phyloP scores from a whole-genome alignment of 2,329 filamentous ascomycete species.

The Claviceps maximensis region DNA sequence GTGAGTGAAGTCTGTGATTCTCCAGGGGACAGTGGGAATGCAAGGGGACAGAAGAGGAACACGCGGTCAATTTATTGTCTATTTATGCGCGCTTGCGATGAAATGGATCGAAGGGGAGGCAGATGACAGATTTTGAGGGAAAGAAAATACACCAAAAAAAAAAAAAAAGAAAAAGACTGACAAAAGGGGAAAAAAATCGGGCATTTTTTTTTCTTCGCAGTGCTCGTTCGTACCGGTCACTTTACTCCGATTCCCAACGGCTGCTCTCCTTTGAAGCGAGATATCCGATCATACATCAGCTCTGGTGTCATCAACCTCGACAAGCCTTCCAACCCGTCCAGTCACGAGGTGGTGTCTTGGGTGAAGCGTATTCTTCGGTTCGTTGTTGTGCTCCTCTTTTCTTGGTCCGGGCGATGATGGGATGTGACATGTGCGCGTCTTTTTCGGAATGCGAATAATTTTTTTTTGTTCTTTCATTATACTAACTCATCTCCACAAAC shows the following conservation, averaged over 20 bases:
- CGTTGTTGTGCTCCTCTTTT: slow-evolving; percentile 10
- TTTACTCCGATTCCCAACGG: slow-evolving; percentile 94
- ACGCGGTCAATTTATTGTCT: background rate
- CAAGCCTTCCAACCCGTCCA: slow-evolving; percentile 84
- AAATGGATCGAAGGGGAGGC: too few species aligned
- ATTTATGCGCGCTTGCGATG: too few species aligned
- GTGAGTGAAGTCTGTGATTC: slow-evolving; percentile 54
- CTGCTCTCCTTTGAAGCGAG: slow-evolving; percentile 80
- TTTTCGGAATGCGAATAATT: background rate
- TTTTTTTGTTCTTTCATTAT: background rate
- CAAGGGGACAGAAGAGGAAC: background rate
- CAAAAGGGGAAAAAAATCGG: too few species aligned
- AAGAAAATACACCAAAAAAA: too few species aligned
- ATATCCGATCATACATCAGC: slow-evolving; percentile 93
- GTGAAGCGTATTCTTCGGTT: slow-evolving; percentile 94
- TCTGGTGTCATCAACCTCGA: slow-evolving; percentile 93
- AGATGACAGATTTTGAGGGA: too few species aligned
- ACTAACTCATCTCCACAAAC: background rate
- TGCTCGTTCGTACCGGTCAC: slow-evolving; percentile 86
- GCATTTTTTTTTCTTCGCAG: slow-evolving; percentile 27
- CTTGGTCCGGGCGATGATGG: background rate
- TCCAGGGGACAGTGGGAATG: background rate
- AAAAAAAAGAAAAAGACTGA: slow-evolving; percentile 1
- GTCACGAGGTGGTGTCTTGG: slow-evolving; percentile 98
- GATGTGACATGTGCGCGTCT: background rate